Percentiles rank a stretch among this genome's conserved stretches.
phyloP scores from a whole-genome alignment of 441 rosid genomes.

The Pelargonium myrrhifolium region DNA sequence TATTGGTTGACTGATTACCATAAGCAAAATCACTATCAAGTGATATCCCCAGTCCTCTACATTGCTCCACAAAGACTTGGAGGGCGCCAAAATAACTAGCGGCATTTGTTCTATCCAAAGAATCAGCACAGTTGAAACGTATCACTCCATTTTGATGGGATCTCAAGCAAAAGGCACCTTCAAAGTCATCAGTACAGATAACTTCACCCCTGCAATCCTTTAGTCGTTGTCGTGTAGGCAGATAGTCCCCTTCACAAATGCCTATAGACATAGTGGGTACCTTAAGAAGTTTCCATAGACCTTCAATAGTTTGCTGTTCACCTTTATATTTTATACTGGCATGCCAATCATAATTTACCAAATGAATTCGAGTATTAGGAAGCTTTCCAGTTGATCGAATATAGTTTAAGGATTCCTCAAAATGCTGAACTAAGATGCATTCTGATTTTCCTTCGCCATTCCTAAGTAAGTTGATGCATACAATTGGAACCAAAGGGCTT shows the following conservation, averaged over 20 bases:
- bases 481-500: conserved; percentile 68
- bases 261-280: conserved; percentile 64
- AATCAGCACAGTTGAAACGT: conserved; percentile 96
- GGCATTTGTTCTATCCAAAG: conserved; percentile 96
- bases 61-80: conserved; percentile 94
- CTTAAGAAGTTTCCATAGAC: conserved; percentile 72
- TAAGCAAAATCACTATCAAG: conserved; percentile 72
- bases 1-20: conserved; percentile 52
- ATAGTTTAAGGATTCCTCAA: conserved; percentile 71
- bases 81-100: conserved; percentile 92
- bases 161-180: conserved; percentile 90
- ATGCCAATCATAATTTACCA: conserved; percentile 95
- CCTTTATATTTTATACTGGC: conserved; percentile 70
- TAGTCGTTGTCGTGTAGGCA: conserved; percentile 66
- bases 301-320: conserved; percentile 89
- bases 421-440: conserved; percentile 84
- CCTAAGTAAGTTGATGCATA: conserved; percentile 80
- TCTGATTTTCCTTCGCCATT: conserved; percentile 90
- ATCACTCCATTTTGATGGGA: conserved; percentile 90
- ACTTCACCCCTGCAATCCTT: conserved; percentile 90
- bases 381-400: conserved; percentile 65
- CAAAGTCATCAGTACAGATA: conserved; percentile 57
- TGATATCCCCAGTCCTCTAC: conserved; percentile 78
- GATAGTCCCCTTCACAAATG: conserved; percentile 87
- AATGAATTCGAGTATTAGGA: conserved; percentile 54